Evolutionary conservation across 345 rosid genomes (phyloP).

Genomic region (Eucalyptus brandiana): DNA sequence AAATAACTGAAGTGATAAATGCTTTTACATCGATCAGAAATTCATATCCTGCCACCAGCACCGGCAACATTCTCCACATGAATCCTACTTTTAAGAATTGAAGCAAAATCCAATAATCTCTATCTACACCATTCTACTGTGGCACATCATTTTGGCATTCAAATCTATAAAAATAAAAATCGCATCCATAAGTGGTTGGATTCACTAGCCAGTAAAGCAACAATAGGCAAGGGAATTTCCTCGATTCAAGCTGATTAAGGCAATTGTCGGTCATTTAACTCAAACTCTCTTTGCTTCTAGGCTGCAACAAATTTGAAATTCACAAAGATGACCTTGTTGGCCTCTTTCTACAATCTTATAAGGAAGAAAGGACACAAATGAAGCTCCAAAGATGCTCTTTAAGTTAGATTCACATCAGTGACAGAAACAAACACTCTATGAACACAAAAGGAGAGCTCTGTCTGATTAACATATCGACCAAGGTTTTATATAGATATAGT

Average conservation of each 20-base stretch:
- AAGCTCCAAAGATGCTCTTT: neutral
- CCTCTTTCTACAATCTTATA: neutral
- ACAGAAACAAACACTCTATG: neutral
- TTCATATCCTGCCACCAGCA: neutral
- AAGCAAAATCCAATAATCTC: neutral
- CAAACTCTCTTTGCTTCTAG: neutral
- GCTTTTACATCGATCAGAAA: neutral
- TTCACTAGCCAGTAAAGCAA: neutral
- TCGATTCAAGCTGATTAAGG: neutral
- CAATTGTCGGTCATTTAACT: neutral
- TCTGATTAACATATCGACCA: neutral
- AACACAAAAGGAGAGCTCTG: neutral
- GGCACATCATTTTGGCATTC: neutral
- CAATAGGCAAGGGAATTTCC: neutral
- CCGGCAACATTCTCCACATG: neutral
- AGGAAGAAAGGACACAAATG: neutral
- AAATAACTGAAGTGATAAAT: neutral
- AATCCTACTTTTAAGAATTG: neutral
- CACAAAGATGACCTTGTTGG: neutral
- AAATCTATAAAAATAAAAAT: neutral
- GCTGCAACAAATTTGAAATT: neutral
- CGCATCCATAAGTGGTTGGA: neutral
- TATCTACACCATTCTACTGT: neutral
- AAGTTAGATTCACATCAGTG: neutral
- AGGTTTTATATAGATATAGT: neutral